A percentile compares a stretch with the other conserved stretches of the same genome.
These are phyloP conservation scores for Ceratobasidium sp. DNA, from an alignment of 1,284 basidiomycete genomes.

Conservation along the genomic window DNA sequence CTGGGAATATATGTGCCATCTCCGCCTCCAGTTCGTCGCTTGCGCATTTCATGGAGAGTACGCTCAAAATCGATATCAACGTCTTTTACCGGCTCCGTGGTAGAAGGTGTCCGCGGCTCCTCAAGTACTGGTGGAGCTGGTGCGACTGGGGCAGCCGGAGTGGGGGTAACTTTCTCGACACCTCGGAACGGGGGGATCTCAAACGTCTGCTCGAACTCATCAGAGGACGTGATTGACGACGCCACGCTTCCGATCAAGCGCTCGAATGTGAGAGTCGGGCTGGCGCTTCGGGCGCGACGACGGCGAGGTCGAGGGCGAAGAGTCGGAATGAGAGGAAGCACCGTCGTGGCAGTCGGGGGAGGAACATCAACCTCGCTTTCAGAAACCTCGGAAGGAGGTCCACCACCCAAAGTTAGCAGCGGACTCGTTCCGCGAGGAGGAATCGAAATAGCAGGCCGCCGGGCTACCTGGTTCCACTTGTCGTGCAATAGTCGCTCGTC, in stretches of 20 bases:
- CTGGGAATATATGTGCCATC: conserved; percentile 42
- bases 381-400: conserved; percentile 27
- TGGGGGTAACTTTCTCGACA: background rate
- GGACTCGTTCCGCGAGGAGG: conserved; percentile 34
- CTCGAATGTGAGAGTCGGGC: conserved; percentile 45
- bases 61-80: conserved; percentile 34
- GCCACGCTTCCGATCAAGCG: conserved; percentile 25
- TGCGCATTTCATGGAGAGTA: conserved; percentile 28
- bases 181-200: conserved; percentile 16
- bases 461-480: conserved; percentile 22
- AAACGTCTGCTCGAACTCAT: background rate
- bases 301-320: conserved; percentile 41
- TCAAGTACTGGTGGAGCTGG: conserved; percentile 12
- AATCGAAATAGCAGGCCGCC: conserved; percentile 11
- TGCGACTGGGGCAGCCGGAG: conserved; percentile 15
- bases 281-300: conserved; percentile 42
- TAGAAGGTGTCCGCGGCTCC: conserved; percentile 17
- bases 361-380: conserved; percentile 34
- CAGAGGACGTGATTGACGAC: conserved; percentile 23
- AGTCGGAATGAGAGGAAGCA: conserved; percentile 32
- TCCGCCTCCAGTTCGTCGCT: conserved; percentile 10
- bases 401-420: conserved; percentile 23
- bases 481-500: conserved; percentile 20
- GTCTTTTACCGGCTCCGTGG: conserved; percentile 1
- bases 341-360: conserved; percentile 37